Conservation (phyloP, 1,139 yeast species). For the Geotrichum citri-aurantii region DNA sequence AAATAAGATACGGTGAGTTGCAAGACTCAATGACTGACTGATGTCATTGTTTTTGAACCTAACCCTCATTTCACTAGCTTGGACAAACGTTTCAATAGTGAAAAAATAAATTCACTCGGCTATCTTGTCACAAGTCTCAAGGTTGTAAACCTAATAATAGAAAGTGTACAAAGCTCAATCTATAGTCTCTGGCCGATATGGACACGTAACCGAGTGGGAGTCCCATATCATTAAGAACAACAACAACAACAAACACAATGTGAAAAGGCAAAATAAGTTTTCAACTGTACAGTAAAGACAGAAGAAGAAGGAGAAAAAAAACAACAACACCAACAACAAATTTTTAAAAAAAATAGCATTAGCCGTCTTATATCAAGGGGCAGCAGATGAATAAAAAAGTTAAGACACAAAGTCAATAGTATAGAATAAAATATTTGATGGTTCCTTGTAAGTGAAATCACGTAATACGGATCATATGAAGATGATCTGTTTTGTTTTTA, state of each 20-base stretch:
- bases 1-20: no score
- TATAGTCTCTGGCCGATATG: not conserved
- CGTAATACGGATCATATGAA: not conserved
- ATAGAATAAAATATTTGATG: not conserved
- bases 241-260: not conserved
- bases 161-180: no score
- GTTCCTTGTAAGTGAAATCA: not conserved
- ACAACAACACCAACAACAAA: not conserved
- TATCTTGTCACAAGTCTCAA: no score
- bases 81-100: no score
- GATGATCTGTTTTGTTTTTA: no score
- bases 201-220: not conserved
- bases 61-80: no score
- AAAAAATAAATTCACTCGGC: no score
- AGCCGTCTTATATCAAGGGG: not conserved
- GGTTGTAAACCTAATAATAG: no score
- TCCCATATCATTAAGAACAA: not conserved
- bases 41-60: no score
- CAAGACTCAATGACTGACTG: not conserved
- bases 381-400: not conserved
- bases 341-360: not conserved
- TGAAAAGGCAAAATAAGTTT: no score
- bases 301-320: no score
- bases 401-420: not conserved
- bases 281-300: no score